A percentile compares a stretch with the other conserved stretches of the same genome.
Evolutionary conservation across 2,329 filamentous ascomycete genomes (phyloP).

Genomic region (Ceratocystis eucalypticola): DNA sequence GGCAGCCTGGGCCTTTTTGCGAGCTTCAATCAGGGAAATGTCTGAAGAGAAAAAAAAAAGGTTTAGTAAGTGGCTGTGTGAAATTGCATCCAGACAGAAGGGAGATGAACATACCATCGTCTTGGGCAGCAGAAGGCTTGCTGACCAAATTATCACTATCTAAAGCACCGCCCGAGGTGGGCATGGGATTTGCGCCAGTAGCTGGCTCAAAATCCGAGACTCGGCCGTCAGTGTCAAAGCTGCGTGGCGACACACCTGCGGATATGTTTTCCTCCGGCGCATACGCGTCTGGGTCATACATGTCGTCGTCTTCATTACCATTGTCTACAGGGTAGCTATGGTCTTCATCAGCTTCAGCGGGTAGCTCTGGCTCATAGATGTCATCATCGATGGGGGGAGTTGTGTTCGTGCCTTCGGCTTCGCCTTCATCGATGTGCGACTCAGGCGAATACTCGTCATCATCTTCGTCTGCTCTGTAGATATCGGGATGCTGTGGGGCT

Average conservation of each 20-base stretch:
- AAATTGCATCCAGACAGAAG: not conserved
- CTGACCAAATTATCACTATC: constrained; percentile 5
- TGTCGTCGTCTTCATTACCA: constrained; percentile 19
- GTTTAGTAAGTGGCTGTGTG: not conserved
- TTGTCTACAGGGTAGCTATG: constrained; percentile 3
- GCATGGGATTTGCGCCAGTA: not conserved
- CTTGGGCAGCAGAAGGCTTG: not conserved
- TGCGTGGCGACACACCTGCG: constrained; percentile 1
- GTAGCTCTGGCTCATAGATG: constrained; percentile 34
- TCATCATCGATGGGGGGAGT: constrained; percentile 39
- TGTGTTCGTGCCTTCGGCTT: not conserved
- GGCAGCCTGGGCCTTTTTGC: constrained; percentile 50
- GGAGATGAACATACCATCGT: constrained; percentile 3
- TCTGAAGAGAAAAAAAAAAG: not conserved
- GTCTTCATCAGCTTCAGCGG: constrained; percentile 3
- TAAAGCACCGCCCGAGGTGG: constrained; percentile 3
- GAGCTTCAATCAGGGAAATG: constrained; percentile 28
- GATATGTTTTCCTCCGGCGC: constrained; percentile 7
- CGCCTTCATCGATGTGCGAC: constrained; percentile 6
- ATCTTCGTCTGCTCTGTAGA: constrained; percentile 1
- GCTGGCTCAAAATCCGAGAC: constrained; percentile 6
- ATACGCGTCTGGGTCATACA: constrained; percentile 17
- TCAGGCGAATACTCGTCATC: constrained; percentile 10
- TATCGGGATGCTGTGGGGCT: not conserved
- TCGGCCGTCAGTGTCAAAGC: constrained; percentile 13